Conservation (phyloP, 495 filamentous ascomycete genomes). For the Bathelium albidoporum region DNA sequence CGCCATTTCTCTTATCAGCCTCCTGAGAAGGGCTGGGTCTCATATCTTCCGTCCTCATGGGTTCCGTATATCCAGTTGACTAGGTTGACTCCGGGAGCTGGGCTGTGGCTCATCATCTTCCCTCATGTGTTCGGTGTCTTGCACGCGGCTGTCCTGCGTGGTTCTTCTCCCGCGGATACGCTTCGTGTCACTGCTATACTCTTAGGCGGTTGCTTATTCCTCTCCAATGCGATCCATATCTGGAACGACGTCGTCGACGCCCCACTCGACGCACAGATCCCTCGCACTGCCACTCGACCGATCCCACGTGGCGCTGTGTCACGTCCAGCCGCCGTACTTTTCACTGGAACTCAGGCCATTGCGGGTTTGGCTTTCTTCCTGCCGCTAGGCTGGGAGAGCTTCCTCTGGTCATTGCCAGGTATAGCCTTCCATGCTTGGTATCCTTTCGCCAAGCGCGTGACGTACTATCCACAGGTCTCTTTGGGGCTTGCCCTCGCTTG, state of each 20-base stretch:
- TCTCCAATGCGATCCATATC: neutral
- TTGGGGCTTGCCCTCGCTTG: conserved; percentile 27
- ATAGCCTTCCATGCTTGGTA: conserved; percentile 11
- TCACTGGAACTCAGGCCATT: neutral
- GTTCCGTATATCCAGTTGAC: conserved; percentile 11
- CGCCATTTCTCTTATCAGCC: neutral
- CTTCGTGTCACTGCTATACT: neutral
- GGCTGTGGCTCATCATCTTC: conserved; percentile 6
- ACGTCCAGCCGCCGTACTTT: neutral
- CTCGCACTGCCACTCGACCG: neutral
- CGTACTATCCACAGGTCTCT: conserved; percentile 30
- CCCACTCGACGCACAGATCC: neutral
- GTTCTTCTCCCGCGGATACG: neutral
- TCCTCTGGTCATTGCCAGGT: neutral
- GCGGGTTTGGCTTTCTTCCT: neutral
- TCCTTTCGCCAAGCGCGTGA: conserved; percentile 28
- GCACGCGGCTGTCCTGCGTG: neutral
- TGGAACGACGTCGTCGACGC: neutral
- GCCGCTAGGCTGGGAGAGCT: neutral
- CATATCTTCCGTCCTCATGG: conserved; percentile 7
- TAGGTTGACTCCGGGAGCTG: conserved; percentile 5
- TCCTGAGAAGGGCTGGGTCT: neutral
- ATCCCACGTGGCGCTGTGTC: neutral
- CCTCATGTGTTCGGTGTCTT: neutral
- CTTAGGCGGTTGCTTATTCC: neutral